Conservation (phyloP, 148 eudicot genomes). For the Cornus florida region DNA sequence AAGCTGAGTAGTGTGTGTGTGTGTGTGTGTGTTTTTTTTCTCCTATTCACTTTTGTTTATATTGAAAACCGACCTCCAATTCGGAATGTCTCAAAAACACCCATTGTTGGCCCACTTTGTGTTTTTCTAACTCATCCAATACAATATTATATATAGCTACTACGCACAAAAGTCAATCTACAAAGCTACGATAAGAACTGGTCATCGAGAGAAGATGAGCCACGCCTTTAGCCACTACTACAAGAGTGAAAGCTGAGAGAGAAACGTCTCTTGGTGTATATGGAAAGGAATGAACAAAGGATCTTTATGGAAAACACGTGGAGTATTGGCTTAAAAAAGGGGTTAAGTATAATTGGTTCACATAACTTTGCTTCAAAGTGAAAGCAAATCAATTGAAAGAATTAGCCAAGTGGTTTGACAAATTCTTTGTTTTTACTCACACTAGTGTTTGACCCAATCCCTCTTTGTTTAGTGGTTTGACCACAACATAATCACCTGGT, state of each 20-base stretch:
- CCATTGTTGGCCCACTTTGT: constrained; percentile 19
- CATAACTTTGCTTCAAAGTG: constrained; percentile 16
- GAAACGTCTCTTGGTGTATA: neutral
- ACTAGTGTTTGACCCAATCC: constrained; percentile 11
- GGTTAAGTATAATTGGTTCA: neutral
- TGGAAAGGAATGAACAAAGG: neutral
- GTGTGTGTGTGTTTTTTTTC: neutral
- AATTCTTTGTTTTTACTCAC: neutral
- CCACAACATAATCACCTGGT: constrained; percentile 13
- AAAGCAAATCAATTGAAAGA: constrained; percentile 16
- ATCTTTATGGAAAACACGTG: constrained; percentile 16
- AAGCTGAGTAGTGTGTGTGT: neutral
- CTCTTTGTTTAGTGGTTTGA: constrained; percentile 8
- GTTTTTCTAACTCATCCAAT: constrained; percentile 21
- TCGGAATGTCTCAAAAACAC: constrained; percentile 11
- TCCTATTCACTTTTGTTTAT: neutral
- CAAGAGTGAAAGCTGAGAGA: constrained; percentile 15
- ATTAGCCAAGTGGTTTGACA: constrained; percentile 3
- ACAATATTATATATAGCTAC: neutral
- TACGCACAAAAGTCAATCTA: constrained; percentile 14
- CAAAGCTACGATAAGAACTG: constrained; percentile 6
- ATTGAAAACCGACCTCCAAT: constrained; percentile 16
- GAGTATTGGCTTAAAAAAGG: constrained; percentile 24
- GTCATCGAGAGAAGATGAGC: constrained; percentile 15
- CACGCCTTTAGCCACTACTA: constrained; percentile 21